These are phyloP conservation scores for Penicillium ochrochloron DNA, from an alignment of 495 filamentous ascomycete genomes.

Conservation along the genomic window DNA sequence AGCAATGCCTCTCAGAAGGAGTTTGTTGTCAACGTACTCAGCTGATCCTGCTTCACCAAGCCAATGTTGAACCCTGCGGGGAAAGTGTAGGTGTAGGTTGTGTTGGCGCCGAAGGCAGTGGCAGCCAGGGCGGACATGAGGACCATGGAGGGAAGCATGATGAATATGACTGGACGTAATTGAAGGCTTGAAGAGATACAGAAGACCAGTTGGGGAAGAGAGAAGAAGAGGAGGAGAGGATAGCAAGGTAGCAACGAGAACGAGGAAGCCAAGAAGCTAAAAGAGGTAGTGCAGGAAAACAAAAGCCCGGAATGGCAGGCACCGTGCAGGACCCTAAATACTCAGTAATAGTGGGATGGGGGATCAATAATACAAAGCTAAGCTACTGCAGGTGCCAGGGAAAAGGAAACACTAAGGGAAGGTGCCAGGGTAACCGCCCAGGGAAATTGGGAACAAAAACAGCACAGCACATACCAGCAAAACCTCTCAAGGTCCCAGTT, in stretches of 20 bases:
- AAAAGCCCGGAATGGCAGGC: slow-evolving; percentile 16
- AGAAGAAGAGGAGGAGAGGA: slow-evolving; percentile 22
- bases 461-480: slow-evolving; percentile 7
- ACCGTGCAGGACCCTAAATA: slow-evolving; percentile 11
- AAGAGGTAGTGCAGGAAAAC: slow-evolving; percentile 21
- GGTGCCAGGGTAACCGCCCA: slow-evolving; percentile 22
- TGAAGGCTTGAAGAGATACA: slow-evolving; percentile 15
- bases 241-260: slow-evolving; percentile 23
- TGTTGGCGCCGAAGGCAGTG: slow-evolving; percentile 33
- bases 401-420: slow-evolving; percentile 2
- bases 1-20: slow-evolving; percentile 4
- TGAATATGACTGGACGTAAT: slow-evolving; percentile 22
- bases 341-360: not conserved
- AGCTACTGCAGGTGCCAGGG: not conserved
- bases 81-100: slow-evolving; percentile 39
- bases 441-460: not conserved
- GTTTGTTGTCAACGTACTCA: slow-evolving; percentile 32
- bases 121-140: slow-evolving; percentile 42
- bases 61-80: slow-evolving; percentile 47
- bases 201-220: slow-evolving; percentile 22
- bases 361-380: not conserved
- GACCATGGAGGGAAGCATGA: slow-evolving; percentile 40
- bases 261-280: slow-evolving; percentile 29
- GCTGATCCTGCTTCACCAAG: slow-evolving; percentile 30
- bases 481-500: not conserved